Percentiles rank a stretch among this genome's conserved stretches.
Evolutionary conservation across 345 rosid genomes (phyloP).

Genomic region (Physaria fendleri): DNA sequence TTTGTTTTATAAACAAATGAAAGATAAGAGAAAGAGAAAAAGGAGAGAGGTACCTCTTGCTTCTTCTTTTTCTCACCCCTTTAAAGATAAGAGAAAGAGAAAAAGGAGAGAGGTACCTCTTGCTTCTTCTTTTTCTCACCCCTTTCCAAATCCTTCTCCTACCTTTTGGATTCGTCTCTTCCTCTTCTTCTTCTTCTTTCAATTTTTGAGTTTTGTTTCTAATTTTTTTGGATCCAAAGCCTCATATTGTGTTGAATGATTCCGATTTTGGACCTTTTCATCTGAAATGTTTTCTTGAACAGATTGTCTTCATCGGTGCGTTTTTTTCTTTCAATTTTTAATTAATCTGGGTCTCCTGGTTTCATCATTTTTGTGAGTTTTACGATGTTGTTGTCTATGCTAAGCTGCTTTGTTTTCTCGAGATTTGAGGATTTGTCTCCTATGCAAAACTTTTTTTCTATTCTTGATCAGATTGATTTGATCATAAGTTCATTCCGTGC

Average conservation of each 20-base stretch:
- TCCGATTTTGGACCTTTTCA: slow-evolving; percentile 1
- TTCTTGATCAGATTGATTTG: not conserved
- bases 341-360: not conserved
- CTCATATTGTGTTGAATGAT: slow-evolving; percentile 11
- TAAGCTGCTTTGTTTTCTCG: slow-evolving; percentile 4
- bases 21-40: slow-evolving; percentile 18
- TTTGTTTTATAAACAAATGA: slow-evolving; percentile 31
- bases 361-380: not conserved
- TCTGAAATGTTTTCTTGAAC: slow-evolving; percentile 5
- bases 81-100: slow-evolving; percentile 22
- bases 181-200: slow-evolving; percentile 14
- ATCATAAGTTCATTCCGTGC: not conserved
- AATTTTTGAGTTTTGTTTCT: not conserved
- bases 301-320: slow-evolving; percentile 23
- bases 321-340: slow-evolving; percentile 7
- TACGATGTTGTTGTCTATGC: not conserved
- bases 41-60: not conserved
- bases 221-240: not conserved
- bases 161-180: slow-evolving; percentile 11
- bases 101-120: slow-evolving; percentile 10
- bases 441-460: not conserved
- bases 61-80: too few species aligned
- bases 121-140: slow-evolving; percentile 9
- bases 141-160: slow-evolving; percentile 5
- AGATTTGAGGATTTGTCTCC: not conserved